Percentiles rank a stretch among this genome's conserved stretches.
Evolutionary conservation across 495 filamentous ascomycete genomes (phyloP).

Genomic region (Glarea lozoyensis): DNA sequence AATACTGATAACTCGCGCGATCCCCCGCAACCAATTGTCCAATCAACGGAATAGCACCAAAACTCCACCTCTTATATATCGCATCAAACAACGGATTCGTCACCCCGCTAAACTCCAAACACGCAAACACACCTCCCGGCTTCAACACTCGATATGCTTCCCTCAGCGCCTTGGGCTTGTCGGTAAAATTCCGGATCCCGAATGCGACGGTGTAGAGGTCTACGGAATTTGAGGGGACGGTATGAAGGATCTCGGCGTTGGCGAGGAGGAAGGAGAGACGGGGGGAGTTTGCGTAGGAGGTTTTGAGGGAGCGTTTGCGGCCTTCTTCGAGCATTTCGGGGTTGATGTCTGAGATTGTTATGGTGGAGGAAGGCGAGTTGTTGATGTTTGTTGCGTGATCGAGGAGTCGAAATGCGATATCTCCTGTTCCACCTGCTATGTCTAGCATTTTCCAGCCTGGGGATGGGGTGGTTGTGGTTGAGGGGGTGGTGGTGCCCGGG

Average conservation of each 20-base stretch:
- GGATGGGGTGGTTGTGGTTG: slow-evolving; percentile 28
- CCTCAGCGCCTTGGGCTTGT: slow-evolving; percentile 67
- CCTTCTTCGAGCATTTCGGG: slow-evolving; percentile 87
- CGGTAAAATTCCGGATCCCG: slow-evolving; percentile 92
- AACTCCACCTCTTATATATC: slow-evolving; percentile 95
- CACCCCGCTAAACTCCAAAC: slow-evolving; percentile 90
- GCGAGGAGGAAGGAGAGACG: slow-evolving; percentile 72
- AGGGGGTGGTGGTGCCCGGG: slow-evolving; percentile 72
- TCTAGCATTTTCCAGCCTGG: slow-evolving; percentile 79
- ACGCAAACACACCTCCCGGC: slow-evolving; percentile 93
- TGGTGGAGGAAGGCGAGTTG: slow-evolving; percentile 63
- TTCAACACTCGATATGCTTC: slow-evolving; percentile 85
- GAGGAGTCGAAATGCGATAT: slow-evolving; percentile 96
- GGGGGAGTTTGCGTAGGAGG: slow-evolving; percentile 44
- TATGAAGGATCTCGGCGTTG: slow-evolving; percentile 72
- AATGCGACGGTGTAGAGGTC: slow-evolving; percentile 98
- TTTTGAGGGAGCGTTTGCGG: slow-evolving; percentile 56
- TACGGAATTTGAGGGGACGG: slow-evolving; percentile 51
- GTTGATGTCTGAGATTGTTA: slow-evolving; percentile 94
- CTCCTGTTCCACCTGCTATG: slow-evolving; percentile 93
- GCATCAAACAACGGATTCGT: slow-evolving; percentile 63
- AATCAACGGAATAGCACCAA: slow-evolving; percentile 86
- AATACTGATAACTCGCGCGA: slow-evolving; percentile 92
- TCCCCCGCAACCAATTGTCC: slow-evolving; percentile 93
- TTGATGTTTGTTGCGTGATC: slow-evolving; percentile 81